These are phyloP conservation scores for Volvox africanus DNA, from an alignment of 139 green algal genomes.

Conservation along the genomic window DNA sequence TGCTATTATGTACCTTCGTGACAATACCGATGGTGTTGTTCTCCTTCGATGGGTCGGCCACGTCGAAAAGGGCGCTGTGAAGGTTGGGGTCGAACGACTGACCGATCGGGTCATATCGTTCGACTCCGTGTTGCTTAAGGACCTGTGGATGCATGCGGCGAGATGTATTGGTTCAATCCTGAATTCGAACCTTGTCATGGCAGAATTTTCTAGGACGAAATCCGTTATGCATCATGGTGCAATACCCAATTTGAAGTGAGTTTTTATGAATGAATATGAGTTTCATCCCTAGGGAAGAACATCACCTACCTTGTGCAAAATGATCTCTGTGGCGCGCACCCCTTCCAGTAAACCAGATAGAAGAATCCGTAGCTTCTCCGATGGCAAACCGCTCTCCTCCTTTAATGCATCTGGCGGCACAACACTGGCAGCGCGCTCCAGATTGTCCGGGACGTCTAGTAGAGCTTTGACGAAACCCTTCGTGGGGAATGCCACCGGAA, in stretches of 20 bases:
- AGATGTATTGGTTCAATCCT: no score
- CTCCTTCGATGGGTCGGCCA: constrained; percentile 83
- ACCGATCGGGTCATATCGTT: constrained; percentile 78
- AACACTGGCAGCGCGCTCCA: constrained; percentile 83
- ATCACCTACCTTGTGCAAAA: constrained; percentile 80
- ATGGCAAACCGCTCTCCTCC: constrained; percentile 6
- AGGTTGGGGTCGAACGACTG: constrained; percentile 96
- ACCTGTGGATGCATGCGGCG: constrained; percentile 62
- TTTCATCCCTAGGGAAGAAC: no score
- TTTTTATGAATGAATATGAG: no score
- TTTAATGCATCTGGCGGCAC: constrained; percentile 73
- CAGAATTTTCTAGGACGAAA: no score
- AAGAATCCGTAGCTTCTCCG: constrained; percentile 53
- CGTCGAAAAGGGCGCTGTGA: constrained; percentile 93
- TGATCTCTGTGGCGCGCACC: constrained; percentile 88
- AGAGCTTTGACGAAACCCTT: constrained; percentile 90
- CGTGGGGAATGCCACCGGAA: not conserved
- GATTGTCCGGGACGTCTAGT: constrained; percentile 96
- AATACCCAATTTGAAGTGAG: no score
- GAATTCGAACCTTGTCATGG: no score
- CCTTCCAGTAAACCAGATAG: constrained; percentile 85
- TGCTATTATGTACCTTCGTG: constrained; percentile 74
- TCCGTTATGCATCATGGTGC: no score
- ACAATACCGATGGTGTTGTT: constrained; percentile 84
- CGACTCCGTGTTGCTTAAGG: constrained; percentile 82